Evolutionary conservation across 805 yeast species (phyloP).

Genomic region (Lipomyces kockii): DNA sequence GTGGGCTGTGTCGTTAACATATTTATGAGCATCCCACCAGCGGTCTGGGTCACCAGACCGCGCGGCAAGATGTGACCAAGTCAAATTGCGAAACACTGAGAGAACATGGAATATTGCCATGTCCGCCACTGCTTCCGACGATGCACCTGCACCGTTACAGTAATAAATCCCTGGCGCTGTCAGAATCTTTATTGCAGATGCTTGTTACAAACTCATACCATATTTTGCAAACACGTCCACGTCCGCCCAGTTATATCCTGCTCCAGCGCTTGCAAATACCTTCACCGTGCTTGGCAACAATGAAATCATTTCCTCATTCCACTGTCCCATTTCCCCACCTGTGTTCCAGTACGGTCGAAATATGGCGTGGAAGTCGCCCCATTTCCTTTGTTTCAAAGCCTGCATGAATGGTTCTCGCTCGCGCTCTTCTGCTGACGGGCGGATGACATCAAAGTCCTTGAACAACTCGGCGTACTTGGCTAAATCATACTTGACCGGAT

Average conservation of each 20-base stretch:
- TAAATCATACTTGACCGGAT: slow-evolving; percentile 1
- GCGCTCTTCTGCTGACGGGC: slow-evolving; percentile 3
- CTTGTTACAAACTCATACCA: not conserved
- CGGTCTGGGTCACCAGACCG: slow-evolving; percentile 14
- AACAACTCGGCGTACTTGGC: slow-evolving; percentile 2
- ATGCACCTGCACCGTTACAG: slow-evolving; percentile 14
- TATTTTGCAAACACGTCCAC: not conserved
- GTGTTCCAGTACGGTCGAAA: slow-evolving; percentile 15
- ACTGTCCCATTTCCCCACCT: slow-evolving; percentile 13
- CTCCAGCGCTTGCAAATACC: slow-evolving; percentile 21
- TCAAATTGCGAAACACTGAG: slow-evolving; percentile 11
- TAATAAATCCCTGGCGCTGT: not conserved
- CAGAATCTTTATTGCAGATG: not conserved
- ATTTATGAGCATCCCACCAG: slow-evolving; percentile 10
- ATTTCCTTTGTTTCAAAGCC: slow-evolving; percentile 14
- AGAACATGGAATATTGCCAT: slow-evolving; percentile 7
- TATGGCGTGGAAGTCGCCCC: slow-evolving; percentile 15
- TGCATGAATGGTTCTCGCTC: slow-evolving; percentile 9
- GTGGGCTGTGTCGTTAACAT: not conserved
- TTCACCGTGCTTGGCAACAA: slow-evolving; percentile 16
- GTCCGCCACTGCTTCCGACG: slow-evolving; percentile 19
- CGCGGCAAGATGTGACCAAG: slow-evolving; percentile 16
- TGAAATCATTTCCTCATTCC: slow-evolving; percentile 17
- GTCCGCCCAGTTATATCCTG: slow-evolving; percentile 19
- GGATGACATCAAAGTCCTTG: slow-evolving; percentile 11